Conservation (phyloP, 768 basidiomycete genomes). For the Xerocomus brunneocitrinus region DNA sequence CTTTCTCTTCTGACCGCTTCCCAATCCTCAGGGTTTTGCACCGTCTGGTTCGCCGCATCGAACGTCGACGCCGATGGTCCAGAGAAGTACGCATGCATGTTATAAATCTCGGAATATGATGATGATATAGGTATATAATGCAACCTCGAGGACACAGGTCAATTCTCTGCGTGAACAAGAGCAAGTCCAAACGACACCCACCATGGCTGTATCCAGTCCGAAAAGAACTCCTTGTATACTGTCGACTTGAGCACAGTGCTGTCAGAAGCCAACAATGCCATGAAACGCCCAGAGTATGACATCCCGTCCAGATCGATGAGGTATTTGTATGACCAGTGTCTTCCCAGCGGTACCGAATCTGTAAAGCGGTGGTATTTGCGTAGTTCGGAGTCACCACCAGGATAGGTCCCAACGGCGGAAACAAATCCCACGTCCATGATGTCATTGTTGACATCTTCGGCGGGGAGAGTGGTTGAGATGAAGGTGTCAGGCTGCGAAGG, state of each 20-base stretch:
- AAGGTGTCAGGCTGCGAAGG: conserved; percentile 55
- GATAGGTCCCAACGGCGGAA: conserved; percentile 70
- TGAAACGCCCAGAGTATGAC: conserved; percentile 89
- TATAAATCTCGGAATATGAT: conserved; percentile 88
- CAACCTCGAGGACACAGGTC: conserved; percentile 48
- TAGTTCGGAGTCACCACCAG: conserved; percentile 67
- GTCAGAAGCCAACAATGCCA: conserved; percentile 80
- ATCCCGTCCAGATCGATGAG: conserved; percentile 91
- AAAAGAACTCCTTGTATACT: conserved; percentile 87
- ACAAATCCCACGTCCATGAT: conserved; percentile 90
- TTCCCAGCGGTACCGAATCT: conserved; percentile 73
- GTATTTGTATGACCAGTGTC: conserved; percentile 92
- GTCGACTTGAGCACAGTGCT: conserved; percentile 88
- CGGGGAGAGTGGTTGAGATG: conserved; percentile 57
- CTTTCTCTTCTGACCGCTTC: conserved; percentile 45
- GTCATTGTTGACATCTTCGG: conserved; percentile 61
- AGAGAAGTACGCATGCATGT: conserved; percentile 89
- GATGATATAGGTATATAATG: conserved; percentile 92
- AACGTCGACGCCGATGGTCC: conserved; percentile 67
- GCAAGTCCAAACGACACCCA: conserved; percentile 21
- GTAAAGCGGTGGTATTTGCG: conserved; percentile 62
- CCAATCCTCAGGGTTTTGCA: conserved; percentile 28
- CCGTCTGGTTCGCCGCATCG: conserved; percentile 47
- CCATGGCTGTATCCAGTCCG: conserved; percentile 93
- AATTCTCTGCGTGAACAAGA: background rate